A percentile compares a stretch with the other conserved stretches of the same genome.
Evolutionary conservation across 805 yeast genomes (phyloP).

Genomic region (Lipomyces chichibuensis): DNA sequence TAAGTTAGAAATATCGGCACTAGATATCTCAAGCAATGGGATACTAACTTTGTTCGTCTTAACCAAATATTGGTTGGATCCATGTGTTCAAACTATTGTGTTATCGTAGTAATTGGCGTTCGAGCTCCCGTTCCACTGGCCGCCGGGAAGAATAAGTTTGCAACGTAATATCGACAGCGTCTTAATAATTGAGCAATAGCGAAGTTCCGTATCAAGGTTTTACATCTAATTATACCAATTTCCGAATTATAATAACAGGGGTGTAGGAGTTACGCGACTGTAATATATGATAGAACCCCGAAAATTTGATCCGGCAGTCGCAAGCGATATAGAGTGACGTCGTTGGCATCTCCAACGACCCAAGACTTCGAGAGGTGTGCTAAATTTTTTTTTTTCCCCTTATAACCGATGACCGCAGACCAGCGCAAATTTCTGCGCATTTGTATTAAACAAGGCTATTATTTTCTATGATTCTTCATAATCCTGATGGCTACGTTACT

Average conservation of each 20-base stretch:
- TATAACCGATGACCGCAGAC: constrained; percentile 4
- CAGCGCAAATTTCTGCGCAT: not conserved
- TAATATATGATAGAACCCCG: not conserved
- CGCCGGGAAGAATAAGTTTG: not conserved
- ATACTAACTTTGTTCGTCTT: constrained; percentile 22
- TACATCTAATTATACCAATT: not conserved
- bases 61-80: constrained; percentile 25
- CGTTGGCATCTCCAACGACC: not conserved
- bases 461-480: not conserved
- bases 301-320: not conserved
- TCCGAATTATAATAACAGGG: not conserved
- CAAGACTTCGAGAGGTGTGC: not conserved
- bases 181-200: not conserved
- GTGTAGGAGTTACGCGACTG: not conserved
- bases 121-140: not conserved
- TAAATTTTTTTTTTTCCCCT: not conserved
- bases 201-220: not conserved
- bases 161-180: not conserved
- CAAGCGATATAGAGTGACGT: not conserved
- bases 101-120: not conserved
- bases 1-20: not conserved
- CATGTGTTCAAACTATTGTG: constrained; percentile 4
- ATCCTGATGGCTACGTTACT: not conserved
- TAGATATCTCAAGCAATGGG: not conserved
- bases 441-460: not conserved